Base-by-base conservation (phyloP, 495 filamentous ascomycete genomes). In the Friedmanniomyces simplex region DNA sequence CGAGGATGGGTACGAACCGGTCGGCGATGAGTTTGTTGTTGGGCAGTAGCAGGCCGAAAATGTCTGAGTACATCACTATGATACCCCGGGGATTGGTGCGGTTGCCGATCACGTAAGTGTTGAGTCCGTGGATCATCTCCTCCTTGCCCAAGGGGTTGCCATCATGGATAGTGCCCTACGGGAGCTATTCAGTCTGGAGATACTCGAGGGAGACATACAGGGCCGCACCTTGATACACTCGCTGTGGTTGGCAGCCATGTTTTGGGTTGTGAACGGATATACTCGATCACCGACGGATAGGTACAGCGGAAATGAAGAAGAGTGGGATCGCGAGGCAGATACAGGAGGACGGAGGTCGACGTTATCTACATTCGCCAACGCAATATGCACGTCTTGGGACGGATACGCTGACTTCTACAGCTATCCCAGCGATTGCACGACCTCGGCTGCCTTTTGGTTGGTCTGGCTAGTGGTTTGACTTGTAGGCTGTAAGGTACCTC, bases 1-100 rank as follows among this genome's bases (percentile, higher is more conserved):
- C 4, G 10, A 3, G 28, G 28, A 32, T 32, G 28, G 28, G 4
- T 43, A 43, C 39, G 39, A 16, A 32, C 28, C 28, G 3, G 28
- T 76, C 72, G 32, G 71, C 72, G n/a, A 74, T 71, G 48, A 76
- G 67, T 48, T 65, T 70, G 60, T 69, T 67, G 58, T 74, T 74
- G 24, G 67, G 64, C 24, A 74, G 63, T 37, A 61, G 51, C 57
- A 68, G 69, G 25, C 73, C 72, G 57, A 76, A 76, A 59, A 76
- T 62, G 55, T 71, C 69, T 11, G 68, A 70, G 63, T 71, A 71
- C 12, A 75, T 62, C 25, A 75, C 71, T 21, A 75, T 63, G 46
- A 70, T 66, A 13, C 52, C 67, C 24, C 66, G 63, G 7, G 71
- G 63, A 32, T 69, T 70, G 47, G 64, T 69, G n/a, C 67, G 66